phyloP scores from a whole-genome alignment of 164 flowering plant genomes.

The Umbellularia californica region DNA sequence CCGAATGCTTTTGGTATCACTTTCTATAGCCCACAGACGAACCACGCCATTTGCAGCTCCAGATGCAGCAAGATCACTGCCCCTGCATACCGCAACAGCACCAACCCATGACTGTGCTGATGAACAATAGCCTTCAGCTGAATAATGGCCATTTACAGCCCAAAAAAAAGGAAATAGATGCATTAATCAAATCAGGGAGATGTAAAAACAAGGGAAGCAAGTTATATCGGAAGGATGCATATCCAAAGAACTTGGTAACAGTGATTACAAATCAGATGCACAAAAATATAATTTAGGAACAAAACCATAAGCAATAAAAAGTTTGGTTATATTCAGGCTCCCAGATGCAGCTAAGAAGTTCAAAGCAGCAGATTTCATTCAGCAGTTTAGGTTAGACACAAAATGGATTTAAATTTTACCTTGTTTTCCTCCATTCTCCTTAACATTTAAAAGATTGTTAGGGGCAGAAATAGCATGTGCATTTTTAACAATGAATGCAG shows the following conservation, averaged over 20 bases:
- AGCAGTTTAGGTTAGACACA: background rate
- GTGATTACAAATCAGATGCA: background rate
- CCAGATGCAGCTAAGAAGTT: background rate
- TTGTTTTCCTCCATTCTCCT: slow-evolving; percentile 17
- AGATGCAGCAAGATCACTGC: slow-evolving; percentile 94
- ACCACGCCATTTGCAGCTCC: slow-evolving; percentile 95
- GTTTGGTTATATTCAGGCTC: background rate
- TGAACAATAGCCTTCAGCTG: slow-evolving; percentile 18
- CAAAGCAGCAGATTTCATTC: background rate
- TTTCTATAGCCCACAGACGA: slow-evolving; percentile 74
- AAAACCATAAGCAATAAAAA: background rate
- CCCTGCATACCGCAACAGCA: slow-evolving; percentile 67
- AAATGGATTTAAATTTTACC: slow-evolving; percentile 35
- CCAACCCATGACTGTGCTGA: slow-evolving; percentile 81
- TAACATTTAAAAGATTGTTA: slow-evolving; percentile 13
- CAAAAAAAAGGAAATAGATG: background rate
- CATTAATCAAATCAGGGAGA: background rate
- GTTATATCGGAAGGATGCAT: no score
- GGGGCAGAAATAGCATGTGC: slow-evolving; percentile 53
- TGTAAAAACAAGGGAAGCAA: background rate
- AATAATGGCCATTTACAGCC: slow-evolving; percentile 44
- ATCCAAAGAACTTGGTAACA: no score
- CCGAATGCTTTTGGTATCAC: slow-evolving; percentile 50
- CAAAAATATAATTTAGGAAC: background rate
- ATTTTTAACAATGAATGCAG: slow-evolving; percentile 71